Base-by-base conservation (phyloP, 2,329 filamentous ascomycete genomes). In the Penicillium sp. region DNA sequence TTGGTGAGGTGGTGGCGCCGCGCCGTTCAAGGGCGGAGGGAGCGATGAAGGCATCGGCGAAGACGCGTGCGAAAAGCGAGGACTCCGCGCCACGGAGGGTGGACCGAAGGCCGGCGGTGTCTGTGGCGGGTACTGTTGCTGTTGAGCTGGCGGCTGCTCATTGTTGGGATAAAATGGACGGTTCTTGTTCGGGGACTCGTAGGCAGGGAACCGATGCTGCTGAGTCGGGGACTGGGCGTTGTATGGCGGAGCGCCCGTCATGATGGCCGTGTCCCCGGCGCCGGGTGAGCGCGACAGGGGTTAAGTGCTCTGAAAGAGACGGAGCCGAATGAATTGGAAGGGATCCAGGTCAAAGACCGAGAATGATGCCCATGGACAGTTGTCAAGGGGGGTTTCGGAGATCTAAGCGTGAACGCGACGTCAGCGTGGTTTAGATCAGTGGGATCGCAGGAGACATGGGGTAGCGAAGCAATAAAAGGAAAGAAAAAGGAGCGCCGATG, bases 141-240 rank as follows among this genome's bases (percentile, higher is more conserved):
- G 48, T 25, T 45, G 48, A 35, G 42, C 42, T 9, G 54, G 52
- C 9, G 57, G 55, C 39, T 61, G 70, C 28, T 75, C 72, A 65
- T 71, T 74, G 62, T 63, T 73, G 36, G 74, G 61, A 54, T 74
- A 76, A 58, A 69, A 75, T 31, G 69, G 63, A 40, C 66, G 69
- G 46, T 68, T 70, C 57, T 75, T 74, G 55, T 64, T 70, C 40
- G 74, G 69, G 44, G 74, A 74, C 39, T 73, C 75, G 58, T 75
- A 76, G 50, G 65, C 65, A 53, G 71, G 65, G 60, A 69, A 74
- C 48, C 68, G 69, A 50, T 69, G 64, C 61, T 74, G 72, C 60
- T 75, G 72, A 51, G 73, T 71, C 50, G 74, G 74, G 59, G 74
- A 77, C 61, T 74, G 74, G 53, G 71, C 66, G 61, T 72, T 71